phyloP scores from a whole-genome alignment of 2,329 filamentous ascomycete species.

The Scedosporium aurantiacum region DNA sequence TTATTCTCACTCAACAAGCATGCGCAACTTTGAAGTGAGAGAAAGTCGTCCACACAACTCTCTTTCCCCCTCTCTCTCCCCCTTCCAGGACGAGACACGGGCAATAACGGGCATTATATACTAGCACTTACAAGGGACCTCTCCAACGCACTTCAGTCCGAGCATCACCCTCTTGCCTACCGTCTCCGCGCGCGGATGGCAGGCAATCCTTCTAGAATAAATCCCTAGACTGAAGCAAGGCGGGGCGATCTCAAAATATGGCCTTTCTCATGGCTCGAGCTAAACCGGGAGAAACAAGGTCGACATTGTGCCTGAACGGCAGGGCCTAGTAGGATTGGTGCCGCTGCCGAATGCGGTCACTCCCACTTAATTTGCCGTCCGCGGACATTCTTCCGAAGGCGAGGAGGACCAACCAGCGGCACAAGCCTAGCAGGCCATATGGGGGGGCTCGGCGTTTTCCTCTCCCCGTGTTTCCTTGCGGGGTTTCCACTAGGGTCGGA shows the following conservation, averaged over 20 bases:
- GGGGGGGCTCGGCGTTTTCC: neutral
- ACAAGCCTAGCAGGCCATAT: neutral
- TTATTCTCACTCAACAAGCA: neutral
- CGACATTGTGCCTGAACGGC: neutral
- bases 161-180: neutral
- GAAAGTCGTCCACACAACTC: neutral
- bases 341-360: neutral
- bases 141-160: neutral
- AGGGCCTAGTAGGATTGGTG: neutral
- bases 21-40: neutral
- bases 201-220: neutral
- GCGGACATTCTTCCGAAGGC: neutral
- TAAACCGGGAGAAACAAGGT: neutral
- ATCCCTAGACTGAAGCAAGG: neutral
- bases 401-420: neutral
- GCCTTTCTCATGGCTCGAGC: neutral
- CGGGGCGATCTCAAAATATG: neutral
- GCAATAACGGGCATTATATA: neutral
- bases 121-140: neutral
- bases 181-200: neutral
- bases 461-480: neutral
- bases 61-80: neutral
- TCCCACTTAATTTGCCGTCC: neutral
- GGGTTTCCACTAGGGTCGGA: neutral
- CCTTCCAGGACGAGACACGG: neutral